Evolutionary conservation across 768 basidiomycete genomes (phyloP), one percentile per base, ranked within the genome.

Genomic region (Cystofilobasidium capitatum): DNA sequence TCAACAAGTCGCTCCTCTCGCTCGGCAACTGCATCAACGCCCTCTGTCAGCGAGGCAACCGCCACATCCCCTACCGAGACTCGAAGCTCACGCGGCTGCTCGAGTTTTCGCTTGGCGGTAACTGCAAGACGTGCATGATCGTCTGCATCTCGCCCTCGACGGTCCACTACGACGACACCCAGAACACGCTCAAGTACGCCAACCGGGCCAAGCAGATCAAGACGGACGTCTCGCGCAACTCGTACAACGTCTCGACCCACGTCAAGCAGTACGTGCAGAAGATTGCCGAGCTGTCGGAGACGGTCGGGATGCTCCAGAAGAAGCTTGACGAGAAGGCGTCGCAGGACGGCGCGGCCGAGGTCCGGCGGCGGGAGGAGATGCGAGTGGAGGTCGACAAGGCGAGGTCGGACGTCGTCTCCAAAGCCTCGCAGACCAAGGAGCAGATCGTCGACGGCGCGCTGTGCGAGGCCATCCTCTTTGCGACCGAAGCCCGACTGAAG

Each of bases 81-180:
- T 91, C 89, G 81, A 99, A 99, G 79, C 88, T 99, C 71, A 99
- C 96, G 0, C 88, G 96, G 49, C 79, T 98, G 54, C 86, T 98
- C 75, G 98, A 97, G 78, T 97, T 97, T 80, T 93, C 94, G 1
- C 84, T 98, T 58, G 94, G 94, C 1, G 96, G 96, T 8, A 98
- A 98, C 77, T 99, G 96, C 83, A 91, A 94, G 79, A 99, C 96
- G 0, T 92, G 96, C 75, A 99, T 98, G 96, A 91, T 97, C 71
- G 94, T 98, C 70, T 98, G 96, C 76, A 82, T 99, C 57, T 92
- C 92, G 0, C 96, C 96, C 1, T 91, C 92, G 6, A 92, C 91
- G 42, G 83, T 83, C 42, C 92, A 99, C 78, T 96, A 97, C 76
- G 96, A 98, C 74, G 96, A 99, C 76, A 98, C 96, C 37, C 91